Percentiles rank a stretch among this genome's conserved stretches.
Conservation (phyloP, 805 yeast species). For the Candida gorgasii region DNA sequence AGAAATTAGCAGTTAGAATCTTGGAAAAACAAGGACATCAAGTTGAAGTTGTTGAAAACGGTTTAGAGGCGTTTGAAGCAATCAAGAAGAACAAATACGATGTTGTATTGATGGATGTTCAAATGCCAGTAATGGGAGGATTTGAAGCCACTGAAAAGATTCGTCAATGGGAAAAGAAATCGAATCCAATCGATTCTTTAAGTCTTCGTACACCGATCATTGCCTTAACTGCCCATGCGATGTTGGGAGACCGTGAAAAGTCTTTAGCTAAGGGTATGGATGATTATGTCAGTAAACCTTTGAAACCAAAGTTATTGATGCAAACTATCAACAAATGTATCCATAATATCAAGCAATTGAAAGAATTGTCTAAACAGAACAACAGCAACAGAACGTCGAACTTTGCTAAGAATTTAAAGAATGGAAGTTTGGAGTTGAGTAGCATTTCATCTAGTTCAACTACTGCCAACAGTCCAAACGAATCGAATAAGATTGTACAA, state of each 20-base stretch:
- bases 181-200: conserved; percentile 67
- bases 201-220: conserved; percentile 82
- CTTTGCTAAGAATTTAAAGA: conserved; percentile 47
- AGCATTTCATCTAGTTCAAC: conserved; percentile 9
- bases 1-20: conserved; percentile 81
- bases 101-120: conserved; percentile 89
- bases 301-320: conserved; percentile 77
- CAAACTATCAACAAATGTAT: conserved; percentile 86
- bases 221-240: conserved; percentile 90
- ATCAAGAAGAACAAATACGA: conserved; percentile 68
- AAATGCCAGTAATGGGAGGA: conserved; percentile 96
- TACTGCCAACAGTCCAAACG: conserved; percentile 12
- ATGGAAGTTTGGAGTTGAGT: conserved; percentile 28
- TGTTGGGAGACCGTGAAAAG: conserved; percentile 88
- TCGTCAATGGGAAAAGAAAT: conserved; percentile 83
- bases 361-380: conserved; percentile 53
- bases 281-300: conserved; percentile 84
- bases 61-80: conserved; percentile 78
- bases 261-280: conserved; percentile 91
- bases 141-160: conserved; percentile 88
- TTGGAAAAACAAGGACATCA: conserved; percentile 83
- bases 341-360: conserved; percentile 63
- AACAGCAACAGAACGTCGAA: conserved; percentile 46
- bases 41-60: conserved; percentile 85
- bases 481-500: conserved; percentile 9